Evolutionary conservation across 495 filamentous ascomycete species (phyloP), one percentile per base, ranked within the genome.

Genomic region (Hyaloscypha bicolor): DNA sequence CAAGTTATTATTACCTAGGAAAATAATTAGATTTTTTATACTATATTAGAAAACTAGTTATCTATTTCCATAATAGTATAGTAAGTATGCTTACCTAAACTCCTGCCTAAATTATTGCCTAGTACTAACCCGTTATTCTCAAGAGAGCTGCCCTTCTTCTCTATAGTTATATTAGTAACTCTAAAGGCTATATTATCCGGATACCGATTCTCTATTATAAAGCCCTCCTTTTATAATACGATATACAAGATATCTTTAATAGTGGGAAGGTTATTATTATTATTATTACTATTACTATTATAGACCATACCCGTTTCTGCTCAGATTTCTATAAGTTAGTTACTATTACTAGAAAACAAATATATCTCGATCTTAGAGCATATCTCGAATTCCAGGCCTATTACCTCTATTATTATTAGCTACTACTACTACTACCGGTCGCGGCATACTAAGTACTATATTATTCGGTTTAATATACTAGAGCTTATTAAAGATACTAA

Each of bases 151-250:
- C 59, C 51, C 59, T 58, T 70, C 64, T 67, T 57, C 1, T 70
- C 60, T 67, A 55, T n/a, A 70, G 68, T 51, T 67, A 67, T 37
- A 59, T 56, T 35, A 48, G 52, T 62, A 67, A 59, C n/a, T 35
- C 48, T 12, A 2, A 4, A n/a, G n/a, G n/a, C 37, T 25, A 25
- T 61, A 39, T 66, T 32, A n/a, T 22, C 64, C 45, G 8, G 52
- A 42, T 14, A 64, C 37, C 21, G 16, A 48, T 3, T 6, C 42
- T 3, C 63, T 30, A 55, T 51, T 63, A 35, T 55, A 33, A 63
- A 66, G 60, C 52, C 64, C 68, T 70, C 67, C 63, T 70, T 67
- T 66, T 39, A 35, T 59, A 22, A n/a, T n/a, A n/a, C n/a, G n/a
- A n/a, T n/a, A n/a, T n/a, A n/a, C n/a, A n/a, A n/a, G n/a, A n/a